Evolutionary conservation across 306 rosid species (phyloP), one percentile per base, ranked within the genome.

Genomic region (Vicia villosa): DNA sequence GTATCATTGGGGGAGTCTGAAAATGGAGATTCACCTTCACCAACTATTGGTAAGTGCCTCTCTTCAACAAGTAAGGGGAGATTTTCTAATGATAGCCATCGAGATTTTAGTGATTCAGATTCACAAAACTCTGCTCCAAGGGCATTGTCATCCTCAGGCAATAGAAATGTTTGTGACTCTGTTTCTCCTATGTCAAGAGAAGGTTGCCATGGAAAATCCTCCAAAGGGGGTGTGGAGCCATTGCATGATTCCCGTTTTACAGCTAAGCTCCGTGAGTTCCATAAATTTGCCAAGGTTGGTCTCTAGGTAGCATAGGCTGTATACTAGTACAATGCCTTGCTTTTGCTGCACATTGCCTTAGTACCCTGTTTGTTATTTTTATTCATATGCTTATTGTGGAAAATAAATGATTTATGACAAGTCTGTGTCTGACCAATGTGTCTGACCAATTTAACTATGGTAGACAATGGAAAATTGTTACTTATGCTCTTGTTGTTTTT

Each of bases 211-310:
- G 96, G 96, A 77, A 94, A 84, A 78, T 67, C 60, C 70, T 56
- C 40, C 61, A 93, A 76, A 84, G 96, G 89, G 63, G 69, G 84
- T n/a, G 88, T 58, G 5, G 97, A 90, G 77, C 82, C 86, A 22
- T 72, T 75, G 70, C 86, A 84, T 68, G 78, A 84, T 85, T 83
- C 83, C 68, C 88, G 95, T 41, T 76, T 94, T 82, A 87, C 97
- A 57, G 77, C 96, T 80, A 94, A 94, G 76, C 94, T 94, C 15
- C 97, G 97, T n/a, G 97, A 94, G 77, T 90, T 90, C 17, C 87
- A 90, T 16, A 94, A 85, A 87, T 80, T 81, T 83, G 97, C 97
- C 55, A 94, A 94, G 96, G 98, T 94, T 64, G 28, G 85, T 72
- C 52, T 64, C 40, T 51, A 22, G 70, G 42, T 8, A 64, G 20